phyloP scores from a whole-genome alignment of 108 stramenopile genomes.

The Skeletonema menzelii region DNA sequence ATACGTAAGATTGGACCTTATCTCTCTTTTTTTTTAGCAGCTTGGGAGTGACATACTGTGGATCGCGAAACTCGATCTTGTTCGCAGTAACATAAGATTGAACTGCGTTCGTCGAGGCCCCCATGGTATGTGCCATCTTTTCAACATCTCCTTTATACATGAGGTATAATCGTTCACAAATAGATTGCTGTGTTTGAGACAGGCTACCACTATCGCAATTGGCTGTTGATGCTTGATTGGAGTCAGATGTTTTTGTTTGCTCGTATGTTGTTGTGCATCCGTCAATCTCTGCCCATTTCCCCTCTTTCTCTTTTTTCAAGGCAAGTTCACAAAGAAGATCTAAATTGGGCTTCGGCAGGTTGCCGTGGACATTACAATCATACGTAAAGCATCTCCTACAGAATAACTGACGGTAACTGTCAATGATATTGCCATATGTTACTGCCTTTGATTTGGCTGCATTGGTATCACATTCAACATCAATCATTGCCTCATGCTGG shows the following conservation, averaged over 20 bases:
- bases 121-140: constrained; percentile 44
- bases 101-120: constrained; percentile 21
- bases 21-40: constrained; percentile 17
- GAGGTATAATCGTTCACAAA: constrained; percentile 40
- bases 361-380: constrained; percentile 68
- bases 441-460: neutral
- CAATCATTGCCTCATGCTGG: neutral
- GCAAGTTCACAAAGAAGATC: constrained; percentile 51
- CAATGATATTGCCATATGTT: constrained; percentile 48
- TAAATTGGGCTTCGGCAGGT: constrained; percentile 35
- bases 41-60: constrained; percentile 26
- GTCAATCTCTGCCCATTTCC: constrained; percentile 2
- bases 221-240: neutral
- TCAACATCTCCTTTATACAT: constrained; percentile 53
- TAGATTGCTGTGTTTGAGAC: constrained; percentile 36
- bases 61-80: constrained; percentile 14
- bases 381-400: constrained; percentile 71
- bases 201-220: constrained; percentile 13
- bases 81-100: constrained; percentile 8
- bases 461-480: neutral
- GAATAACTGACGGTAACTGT: constrained; percentile 60
- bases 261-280: neutral
- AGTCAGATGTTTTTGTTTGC: too few relatives aligned
- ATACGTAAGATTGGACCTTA: constrained; percentile 8
- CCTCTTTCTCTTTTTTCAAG: constrained; percentile 33